Conservation (phyloP, 2,329 filamentous ascomycete species). For the Aspergillus sclerotialis region DNA sequence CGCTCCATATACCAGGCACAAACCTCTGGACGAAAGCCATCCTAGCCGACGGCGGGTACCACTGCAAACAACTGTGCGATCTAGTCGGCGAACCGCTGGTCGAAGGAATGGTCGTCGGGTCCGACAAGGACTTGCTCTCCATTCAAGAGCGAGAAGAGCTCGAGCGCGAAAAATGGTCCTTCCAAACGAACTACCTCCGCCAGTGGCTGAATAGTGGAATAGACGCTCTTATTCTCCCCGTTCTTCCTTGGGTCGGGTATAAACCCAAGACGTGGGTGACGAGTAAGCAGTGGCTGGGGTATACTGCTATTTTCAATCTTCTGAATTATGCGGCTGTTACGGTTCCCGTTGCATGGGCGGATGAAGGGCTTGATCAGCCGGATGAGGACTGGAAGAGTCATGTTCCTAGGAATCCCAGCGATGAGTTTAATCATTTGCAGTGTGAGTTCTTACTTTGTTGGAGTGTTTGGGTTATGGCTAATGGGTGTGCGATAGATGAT, state of each 20-base stretch:
- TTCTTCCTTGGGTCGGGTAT: constrained; percentile 22
- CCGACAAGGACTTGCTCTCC: constrained; percentile 15
- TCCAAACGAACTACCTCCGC: constrained; percentile 12
- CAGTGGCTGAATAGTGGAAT: constrained; percentile 20
- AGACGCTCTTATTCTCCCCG: constrained; percentile 24
- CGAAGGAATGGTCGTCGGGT: constrained; percentile 27
- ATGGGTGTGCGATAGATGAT: constrained; percentile 16
- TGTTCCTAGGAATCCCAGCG: constrained; percentile 38
- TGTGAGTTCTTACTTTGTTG: constrained; percentile 7
- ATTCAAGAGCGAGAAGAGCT: constrained; percentile 15
- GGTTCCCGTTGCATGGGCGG: constrained; percentile 37
- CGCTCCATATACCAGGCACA: constrained; percentile 15
- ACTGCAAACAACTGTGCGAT: constrained; percentile 17
- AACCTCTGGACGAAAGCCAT: constrained; percentile 23
- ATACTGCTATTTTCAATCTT: constrained; percentile 30
- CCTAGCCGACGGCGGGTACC: constrained; percentile 23
- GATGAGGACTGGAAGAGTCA: constrained; percentile 26
- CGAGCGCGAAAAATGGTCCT: constrained; percentile 14
- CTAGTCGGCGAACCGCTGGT: constrained; percentile 23
- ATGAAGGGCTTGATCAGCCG: constrained; percentile 26
- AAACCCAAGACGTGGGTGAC: constrained; percentile 22
- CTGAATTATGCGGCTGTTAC: constrained; percentile 26
- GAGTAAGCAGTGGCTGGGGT: constrained; percentile 26
- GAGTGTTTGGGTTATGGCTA: constrained; percentile 5
- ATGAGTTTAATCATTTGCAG: constrained; percentile 40